Base-by-base conservation (phyloP, 768 basidiomycete genomes). In the Suillus ampliporus region DNA sequence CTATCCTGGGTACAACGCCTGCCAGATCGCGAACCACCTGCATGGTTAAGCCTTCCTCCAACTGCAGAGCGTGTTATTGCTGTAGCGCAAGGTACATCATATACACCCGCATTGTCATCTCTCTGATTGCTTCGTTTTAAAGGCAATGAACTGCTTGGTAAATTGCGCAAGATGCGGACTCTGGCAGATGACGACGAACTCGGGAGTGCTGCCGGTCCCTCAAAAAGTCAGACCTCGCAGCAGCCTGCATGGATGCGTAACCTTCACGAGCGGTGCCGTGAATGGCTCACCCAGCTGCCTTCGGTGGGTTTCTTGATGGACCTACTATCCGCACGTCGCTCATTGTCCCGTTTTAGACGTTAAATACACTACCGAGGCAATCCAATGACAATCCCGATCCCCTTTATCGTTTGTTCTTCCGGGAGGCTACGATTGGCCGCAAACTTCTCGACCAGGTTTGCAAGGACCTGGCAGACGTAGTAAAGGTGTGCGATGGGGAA, bases 241-340 rank as follows among this genome's bases (percentile, higher is more conserved):
- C 91, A 93, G 71, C 96, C 97, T 23, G 92, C 90, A 2, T 99
- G 97, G 97, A 99, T 99, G 97, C 86, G 91, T 37, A 82, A 85
- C 21, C 80, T 98, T 44, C 81, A 89, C 56, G 89, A 91, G 59
- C 88, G 93, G 44, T 93, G 94, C 72, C 82, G 85, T 44, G 92
- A 93, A 72, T 97, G 95, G 94, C 83, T 95, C 56, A 78, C 77
- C 4, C 82, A 86, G 57, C 74, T 99, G 5, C 97, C 96, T 41
- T 76, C 83, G 47, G 95, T 95, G 70, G 69, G 88, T 72, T 43
- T 37, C 57, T 31, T 57, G 23, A 15, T 5, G 35, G 14, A 15
- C 5, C 21, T 60, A 8, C 37, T 58, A 7, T 35, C 57, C 28
- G 57, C 23, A 50, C 5, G 38, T 64, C 48, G 40, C 65, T 74